phyloP scores from a whole-genome alignment of 2,329 filamentous ascomycete species.

The Endoconidiophora polonica region DNA sequence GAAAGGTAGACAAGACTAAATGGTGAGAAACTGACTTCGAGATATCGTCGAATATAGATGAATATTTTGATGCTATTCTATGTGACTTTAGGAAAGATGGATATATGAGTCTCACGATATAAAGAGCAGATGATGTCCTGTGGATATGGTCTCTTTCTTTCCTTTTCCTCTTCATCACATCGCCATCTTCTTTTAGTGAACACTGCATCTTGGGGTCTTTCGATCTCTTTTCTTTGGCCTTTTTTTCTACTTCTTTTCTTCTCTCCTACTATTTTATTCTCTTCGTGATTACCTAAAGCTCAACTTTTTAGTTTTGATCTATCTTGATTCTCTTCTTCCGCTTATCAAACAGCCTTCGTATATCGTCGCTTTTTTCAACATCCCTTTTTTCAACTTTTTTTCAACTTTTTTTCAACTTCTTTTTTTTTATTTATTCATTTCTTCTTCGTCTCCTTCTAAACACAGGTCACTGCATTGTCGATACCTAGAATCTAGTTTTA shows the following conservation, averaged over 20 bases:
- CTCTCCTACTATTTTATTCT: neutral
- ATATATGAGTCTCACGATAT: too few relatives aligned
- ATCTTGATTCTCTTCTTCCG: neutral
- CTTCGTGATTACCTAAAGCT: constrained; percentile 1
- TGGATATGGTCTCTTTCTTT: neutral
- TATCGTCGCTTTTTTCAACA: neutral
- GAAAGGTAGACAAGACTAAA: too few relatives aligned
- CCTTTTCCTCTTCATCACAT: neutral
- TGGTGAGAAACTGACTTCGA: too few relatives aligned
- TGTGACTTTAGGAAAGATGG: too few relatives aligned
- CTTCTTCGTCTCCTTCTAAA: too few relatives aligned
- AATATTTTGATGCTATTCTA: too few relatives aligned
- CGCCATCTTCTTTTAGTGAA: neutral
- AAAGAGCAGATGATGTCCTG: too few relatives aligned
- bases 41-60: too few relatives aligned
- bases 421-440: neutral
- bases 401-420: neutral
- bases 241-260: neutral
- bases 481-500: too few relatives aligned
- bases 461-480: too few relatives aligned
- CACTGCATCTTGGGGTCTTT: neutral
- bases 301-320: neutral
- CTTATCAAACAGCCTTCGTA: neutral
- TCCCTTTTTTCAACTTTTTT: neutral
- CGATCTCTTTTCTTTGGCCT: neutral